A percentile compares a stretch with the other conserved stretches of the same genome.
phyloP scores from a whole-genome alignment of 139 green algal species.

The Closterium sp. region DNA sequence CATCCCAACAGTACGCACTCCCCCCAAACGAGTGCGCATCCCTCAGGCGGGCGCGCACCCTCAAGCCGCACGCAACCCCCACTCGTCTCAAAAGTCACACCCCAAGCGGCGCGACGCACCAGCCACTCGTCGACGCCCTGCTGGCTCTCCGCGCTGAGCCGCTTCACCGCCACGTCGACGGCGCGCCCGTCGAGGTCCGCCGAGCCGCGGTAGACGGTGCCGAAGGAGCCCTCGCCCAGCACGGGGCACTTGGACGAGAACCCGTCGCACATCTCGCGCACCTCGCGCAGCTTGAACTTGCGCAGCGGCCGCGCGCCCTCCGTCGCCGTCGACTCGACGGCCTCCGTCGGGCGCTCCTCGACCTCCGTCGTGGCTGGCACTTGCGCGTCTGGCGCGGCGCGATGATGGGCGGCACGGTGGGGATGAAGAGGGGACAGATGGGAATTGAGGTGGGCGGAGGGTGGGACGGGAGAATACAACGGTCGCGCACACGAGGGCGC shows the following conservation, averaged over 20 bases:
- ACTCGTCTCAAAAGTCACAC: no score
- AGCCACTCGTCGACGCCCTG: slow-evolving; percentile 37
- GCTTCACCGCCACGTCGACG: slow-evolving; percentile 22
- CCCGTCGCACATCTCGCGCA: not conserved
- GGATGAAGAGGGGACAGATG: no score
- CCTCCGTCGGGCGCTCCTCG: not conserved
- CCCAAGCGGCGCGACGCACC: not conserved
- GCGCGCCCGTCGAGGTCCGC: not conserved
- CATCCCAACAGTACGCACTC: no score
- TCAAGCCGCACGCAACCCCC: no score
- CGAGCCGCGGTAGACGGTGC: slow-evolving; percentile 8
- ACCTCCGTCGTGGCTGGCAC: not conserved
- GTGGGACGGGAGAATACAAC: no score
- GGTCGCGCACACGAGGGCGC: no score
- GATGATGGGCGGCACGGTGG: not conserved
- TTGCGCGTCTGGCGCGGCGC: not conserved
- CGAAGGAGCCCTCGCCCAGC: slow-evolving; percentile 10
- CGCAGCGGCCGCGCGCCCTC: not conserved
- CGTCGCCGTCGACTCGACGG: not conserved
- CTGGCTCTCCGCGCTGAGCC: slow-evolving; percentile 21
- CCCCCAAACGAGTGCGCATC: no score
- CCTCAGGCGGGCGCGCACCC: no score
- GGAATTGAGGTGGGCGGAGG: not conserved
- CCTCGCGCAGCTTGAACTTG: not conserved
- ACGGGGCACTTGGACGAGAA: slow-evolving; percentile 7